These are phyloP conservation scores for Xylariaceae sp. DNA, from an alignment of 2,329 filamentous ascomycete species.

Conservation along the genomic window DNA sequence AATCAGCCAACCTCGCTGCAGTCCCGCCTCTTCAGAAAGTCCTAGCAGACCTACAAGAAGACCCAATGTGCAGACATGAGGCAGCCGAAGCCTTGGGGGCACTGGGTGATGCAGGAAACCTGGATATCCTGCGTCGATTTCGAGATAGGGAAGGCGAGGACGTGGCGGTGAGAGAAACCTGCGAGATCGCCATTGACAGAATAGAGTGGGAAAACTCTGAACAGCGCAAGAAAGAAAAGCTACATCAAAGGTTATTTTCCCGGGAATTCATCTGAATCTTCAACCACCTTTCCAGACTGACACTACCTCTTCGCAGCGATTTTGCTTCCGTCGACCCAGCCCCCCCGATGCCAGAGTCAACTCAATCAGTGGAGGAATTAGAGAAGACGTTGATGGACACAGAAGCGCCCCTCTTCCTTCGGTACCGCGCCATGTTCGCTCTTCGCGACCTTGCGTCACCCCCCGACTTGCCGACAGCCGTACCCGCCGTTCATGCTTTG, in stretches of 20 bases:
- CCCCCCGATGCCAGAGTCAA: slow-evolving; percentile 72
- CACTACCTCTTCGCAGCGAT: slow-evolving; percentile 56
- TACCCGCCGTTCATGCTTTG: slow-evolving; percentile 79
- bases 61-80: slow-evolving; percentile 94
- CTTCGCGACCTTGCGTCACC: slow-evolving; percentile 92
- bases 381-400: slow-evolving; percentile 75
- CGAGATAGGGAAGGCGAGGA: slow-evolving; percentile 72
- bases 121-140: slow-evolving; percentile 67
- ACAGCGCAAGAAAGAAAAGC: slow-evolving; percentile 64
- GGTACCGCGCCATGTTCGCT: slow-evolving; percentile 97
- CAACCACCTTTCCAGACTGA: slow-evolving; percentile 11
- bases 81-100: slow-evolving; percentile 92
- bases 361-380: slow-evolving; percentile 66
- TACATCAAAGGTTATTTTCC: slow-evolving; percentile 86
- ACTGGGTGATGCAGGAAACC: slow-evolving; percentile 66
- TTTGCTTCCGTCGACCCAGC: slow-evolving; percentile 95
- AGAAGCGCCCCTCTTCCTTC: slow-evolving; percentile 73
- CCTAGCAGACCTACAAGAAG: slow-evolving; percentile 72
- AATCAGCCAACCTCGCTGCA: slow-evolving; percentile 73
- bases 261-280: no score
- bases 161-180: slow-evolving; percentile 85
- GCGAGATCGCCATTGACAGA: slow-evolving; percentile 90
- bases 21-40: slow-evolving; percentile 68
- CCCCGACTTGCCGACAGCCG: slow-evolving; percentile 81
- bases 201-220: slow-evolving; percentile 89